phyloP scores from a whole-genome alignment of 2,329 filamentous ascomycete species.

The Ciborinia camelliae region DNA sequence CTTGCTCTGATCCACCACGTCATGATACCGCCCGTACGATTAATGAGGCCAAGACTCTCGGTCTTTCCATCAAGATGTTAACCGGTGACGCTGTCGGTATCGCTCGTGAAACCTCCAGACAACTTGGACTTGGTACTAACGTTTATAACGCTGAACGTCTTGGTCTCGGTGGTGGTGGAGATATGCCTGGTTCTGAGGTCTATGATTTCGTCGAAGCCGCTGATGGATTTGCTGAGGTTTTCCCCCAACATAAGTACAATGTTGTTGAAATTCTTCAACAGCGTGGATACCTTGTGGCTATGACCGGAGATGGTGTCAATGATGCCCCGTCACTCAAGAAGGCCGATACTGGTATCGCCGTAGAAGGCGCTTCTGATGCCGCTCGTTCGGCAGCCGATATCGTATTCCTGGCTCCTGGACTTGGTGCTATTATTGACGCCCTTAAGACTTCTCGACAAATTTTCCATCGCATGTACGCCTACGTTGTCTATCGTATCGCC shows the following conservation, averaged over 20 bases:
- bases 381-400: conserved; percentile 90
- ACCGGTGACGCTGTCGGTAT: conserved; percentile 94
- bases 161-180: conserved; percentile 82
- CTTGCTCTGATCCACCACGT: conserved; percentile 86
- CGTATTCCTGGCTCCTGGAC: conserved; percentile 86
- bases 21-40: conserved; percentile 89
- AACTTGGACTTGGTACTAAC: conserved; percentile 88
- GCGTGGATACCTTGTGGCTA: conserved; percentile 89
- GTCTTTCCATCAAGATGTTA: conserved; percentile 93
- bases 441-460: conserved; percentile 92
- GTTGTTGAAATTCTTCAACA: conserved; percentile 92
- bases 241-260: conserved; percentile 93
- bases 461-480: conserved; percentile 96
- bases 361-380: conserved; percentile 87
- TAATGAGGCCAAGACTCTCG: conserved; percentile 82
- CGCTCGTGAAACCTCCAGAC: conserved; percentile 84
- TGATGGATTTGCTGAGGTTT: conserved; percentile 91
- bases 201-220: conserved; percentile 95
- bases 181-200: conserved; percentile 90
- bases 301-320: conserved; percentile 96
- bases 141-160: conserved; percentile 92
- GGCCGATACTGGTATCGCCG: conserved; percentile 93
- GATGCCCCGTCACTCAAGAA: conserved; percentile 91
- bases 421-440: conserved; percentile 88
- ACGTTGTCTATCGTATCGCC: conserved; percentile 93